phyloP scores from a whole-genome alignment of 352 stramenopile genomes.

The Phytophthora cactorum region DNA sequence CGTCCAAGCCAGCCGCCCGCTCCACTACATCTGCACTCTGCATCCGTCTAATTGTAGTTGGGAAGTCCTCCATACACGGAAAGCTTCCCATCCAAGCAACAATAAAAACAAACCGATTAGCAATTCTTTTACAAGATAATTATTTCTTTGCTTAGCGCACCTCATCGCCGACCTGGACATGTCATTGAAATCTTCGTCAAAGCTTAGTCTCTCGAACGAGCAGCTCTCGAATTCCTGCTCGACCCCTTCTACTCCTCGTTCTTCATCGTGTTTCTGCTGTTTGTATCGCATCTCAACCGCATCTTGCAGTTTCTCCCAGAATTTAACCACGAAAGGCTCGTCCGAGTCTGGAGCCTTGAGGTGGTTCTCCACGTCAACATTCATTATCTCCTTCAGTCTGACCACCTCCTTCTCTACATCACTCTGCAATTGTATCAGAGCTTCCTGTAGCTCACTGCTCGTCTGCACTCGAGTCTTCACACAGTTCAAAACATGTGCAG shows the following conservation, averaged over 20 bases:
- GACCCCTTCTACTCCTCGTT: constrained; percentile 4
- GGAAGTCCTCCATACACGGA: constrained; percentile 49
- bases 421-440: constrained; percentile 19
- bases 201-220: constrained; percentile 49
- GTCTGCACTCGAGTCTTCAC: constrained; percentile 9
- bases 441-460: constrained; percentile 16
- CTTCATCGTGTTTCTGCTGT: constrained; percentile 11
- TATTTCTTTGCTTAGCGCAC: constrained; percentile 18
- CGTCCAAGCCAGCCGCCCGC: constrained; percentile 29
- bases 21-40: constrained; percentile 18
- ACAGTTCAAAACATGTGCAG: constrained; percentile 5
- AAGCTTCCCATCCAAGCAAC: constrained; percentile 29
- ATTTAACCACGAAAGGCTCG: constrained; percentile 24
- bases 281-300: constrained; percentile 2
- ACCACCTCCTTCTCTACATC: constrained; percentile 14
- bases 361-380: constrained; percentile 5
- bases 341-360: not conserved
- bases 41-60: constrained; percentile 35
- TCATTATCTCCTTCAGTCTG: constrained; percentile 12
- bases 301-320: constrained; percentile 29
- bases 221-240: constrained; percentile 22
- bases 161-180: constrained; percentile 46
- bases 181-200: constrained; percentile 53
- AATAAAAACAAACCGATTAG: not conserved
- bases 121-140: not conserved